These are phyloP conservation scores for Cornus controversa DNA, from an alignment of 148 eudicot genomes.

Conservation along the genomic window DNA sequence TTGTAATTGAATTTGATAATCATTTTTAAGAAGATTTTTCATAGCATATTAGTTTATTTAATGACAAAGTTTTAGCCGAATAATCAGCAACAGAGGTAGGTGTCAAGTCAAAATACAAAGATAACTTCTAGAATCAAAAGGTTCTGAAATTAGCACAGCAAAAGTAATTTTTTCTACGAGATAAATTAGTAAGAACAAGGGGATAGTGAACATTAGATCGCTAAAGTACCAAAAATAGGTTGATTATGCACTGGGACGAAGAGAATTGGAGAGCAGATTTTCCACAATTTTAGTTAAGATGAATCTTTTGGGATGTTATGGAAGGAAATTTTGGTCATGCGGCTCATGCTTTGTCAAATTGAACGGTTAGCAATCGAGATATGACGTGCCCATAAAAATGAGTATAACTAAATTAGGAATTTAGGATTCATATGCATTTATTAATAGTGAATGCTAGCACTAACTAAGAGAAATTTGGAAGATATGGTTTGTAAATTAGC, in stretches of 20 bases:
- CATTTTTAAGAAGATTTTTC: too few species aligned
- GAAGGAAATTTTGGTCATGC: too few species aligned
- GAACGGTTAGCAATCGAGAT: too few species aligned
- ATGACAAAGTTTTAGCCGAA: too few species aligned
- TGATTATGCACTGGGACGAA: not conserved
- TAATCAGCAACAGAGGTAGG: too few species aligned
- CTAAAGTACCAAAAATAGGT: not conserved
- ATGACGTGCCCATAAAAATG: not conserved
- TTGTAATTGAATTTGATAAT: too few species aligned
- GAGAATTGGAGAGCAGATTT: not conserved
- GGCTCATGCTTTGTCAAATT: too few species aligned
- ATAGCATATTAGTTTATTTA: too few species aligned
- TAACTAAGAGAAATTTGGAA: not conserved
- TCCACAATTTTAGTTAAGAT: not conserved
- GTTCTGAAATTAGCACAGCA: not conserved
- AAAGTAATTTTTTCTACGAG: not conserved
- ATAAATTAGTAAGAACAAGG: not conserved
- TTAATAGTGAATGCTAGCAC: not conserved
- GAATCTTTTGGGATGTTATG: not conserved
- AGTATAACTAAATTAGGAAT: not conserved
- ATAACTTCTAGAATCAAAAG: not conserved
- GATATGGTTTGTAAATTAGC: not conserved
- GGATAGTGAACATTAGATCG: not conserved
- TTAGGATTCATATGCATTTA: not conserved
- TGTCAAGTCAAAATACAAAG: too few species aligned